A percentile compares a stretch with the other conserved stretches of the same genome.
Conservation (phyloP, 1,284 basidiomycete species). For the Tausonia pullulans region DNA sequence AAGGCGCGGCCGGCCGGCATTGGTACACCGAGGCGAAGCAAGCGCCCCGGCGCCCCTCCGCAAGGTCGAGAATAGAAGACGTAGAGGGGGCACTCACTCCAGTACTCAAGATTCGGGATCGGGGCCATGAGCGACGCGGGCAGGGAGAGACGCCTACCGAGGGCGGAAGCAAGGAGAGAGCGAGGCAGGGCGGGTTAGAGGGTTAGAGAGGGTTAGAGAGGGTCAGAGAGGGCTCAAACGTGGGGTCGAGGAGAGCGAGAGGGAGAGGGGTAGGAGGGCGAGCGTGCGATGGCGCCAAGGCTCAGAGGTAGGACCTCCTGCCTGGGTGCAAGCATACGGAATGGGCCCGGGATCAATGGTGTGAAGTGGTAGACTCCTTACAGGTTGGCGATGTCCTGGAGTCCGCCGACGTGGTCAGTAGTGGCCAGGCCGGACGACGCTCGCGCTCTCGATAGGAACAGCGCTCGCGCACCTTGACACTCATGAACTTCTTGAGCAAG, state of each 20-base stretch:
- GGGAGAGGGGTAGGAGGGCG: neutral
- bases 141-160: slow-evolving; percentile 64
- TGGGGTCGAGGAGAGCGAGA: neutral
- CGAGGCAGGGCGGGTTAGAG: no score
- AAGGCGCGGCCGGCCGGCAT: neutral
- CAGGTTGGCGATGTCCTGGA: slow-evolving; percentile 81
- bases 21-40: neutral
- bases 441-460: neutral
- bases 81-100: slow-evolving; percentile 33
- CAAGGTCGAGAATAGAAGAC: neutral
- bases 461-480: slow-evolving; percentile 2
- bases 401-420: neutral
- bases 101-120: slow-evolving; percentile 87
- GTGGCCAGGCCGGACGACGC: neutral
- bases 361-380: slow-evolving; percentile 31
- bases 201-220: no score
- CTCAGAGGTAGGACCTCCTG: no score
- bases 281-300: slow-evolving; percentile 17
- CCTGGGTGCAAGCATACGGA: no score
- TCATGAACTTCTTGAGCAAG: slow-evolving; percentile 72
- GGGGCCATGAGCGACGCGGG: slow-evolving; percentile 84
- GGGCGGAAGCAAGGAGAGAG: slow-evolving; percentile 1
- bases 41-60: no score
- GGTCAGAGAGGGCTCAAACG: no score
- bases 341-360: no score